Conservation (phyloP, 2,329 filamentous ascomycete species). For the Fusarium tanahbumbuense region DNA sequence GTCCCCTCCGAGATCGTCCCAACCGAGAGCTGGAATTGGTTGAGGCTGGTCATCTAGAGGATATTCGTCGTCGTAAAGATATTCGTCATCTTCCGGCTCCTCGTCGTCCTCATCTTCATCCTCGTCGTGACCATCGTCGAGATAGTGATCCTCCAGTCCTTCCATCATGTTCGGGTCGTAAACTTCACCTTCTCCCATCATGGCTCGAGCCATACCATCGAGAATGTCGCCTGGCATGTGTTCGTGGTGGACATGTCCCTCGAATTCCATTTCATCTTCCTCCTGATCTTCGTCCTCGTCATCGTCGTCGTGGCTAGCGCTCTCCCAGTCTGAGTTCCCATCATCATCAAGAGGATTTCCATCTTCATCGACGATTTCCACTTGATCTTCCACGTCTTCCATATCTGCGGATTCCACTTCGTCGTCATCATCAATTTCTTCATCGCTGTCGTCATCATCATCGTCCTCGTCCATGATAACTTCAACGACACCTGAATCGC, state of each 20-base stretch:
- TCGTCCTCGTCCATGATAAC: conserved; percentile 83
- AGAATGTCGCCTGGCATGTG: conserved; percentile 61
- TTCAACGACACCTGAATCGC: conserved; percentile 72
- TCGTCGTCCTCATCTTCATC: conserved; percentile 72
- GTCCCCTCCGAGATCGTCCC: conserved; percentile 66
- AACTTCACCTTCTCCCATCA: conserved; percentile 63
- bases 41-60: conserved; percentile 60
- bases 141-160: conserved; percentile 63
- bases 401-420: conserved; percentile 58
- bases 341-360: conserved; percentile 70
- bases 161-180: conserved; percentile 66
- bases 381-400: conserved; percentile 65
- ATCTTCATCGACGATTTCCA: conserved; percentile 72
- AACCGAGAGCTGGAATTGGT: conserved; percentile 64
- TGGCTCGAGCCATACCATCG: conserved; percentile 66
- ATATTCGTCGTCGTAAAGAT: conserved; percentile 70
- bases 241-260: conserved; percentile 66
- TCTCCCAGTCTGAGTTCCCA: conserved; percentile 71
- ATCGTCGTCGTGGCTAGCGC: conserved; percentile 63
- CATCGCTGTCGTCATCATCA: conserved; percentile 72
- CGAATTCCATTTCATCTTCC: conserved; percentile 65
- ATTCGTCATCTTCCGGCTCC: conserved; percentile 75
- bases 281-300: conserved; percentile 66
- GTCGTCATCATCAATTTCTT: conserved; percentile 63
- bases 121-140: conserved; percentile 70